A percentile compares a stretch with the other conserved stretches of the same genome.
phyloP scores from a whole-genome alignment of 352 stramenopile species.

The Peronospora farinosa region DNA sequence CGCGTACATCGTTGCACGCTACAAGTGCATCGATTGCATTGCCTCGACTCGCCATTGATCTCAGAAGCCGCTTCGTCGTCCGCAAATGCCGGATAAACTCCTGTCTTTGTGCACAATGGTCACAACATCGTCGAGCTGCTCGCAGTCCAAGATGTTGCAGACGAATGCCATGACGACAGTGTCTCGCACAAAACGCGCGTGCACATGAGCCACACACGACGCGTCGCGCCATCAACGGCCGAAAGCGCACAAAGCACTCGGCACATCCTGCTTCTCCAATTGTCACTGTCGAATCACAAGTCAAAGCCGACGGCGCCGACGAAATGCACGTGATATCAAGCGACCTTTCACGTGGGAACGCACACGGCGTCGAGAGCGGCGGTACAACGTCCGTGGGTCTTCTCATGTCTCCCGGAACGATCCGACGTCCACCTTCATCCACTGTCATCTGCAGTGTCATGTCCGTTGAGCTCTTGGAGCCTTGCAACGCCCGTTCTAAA shows the following conservation, averaged over 20 bases:
- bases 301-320: constrained; percentile 10
- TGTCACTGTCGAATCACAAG: constrained; percentile 3
- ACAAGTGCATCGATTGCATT: constrained; percentile 31
- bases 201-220: constrained; percentile 60
- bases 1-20: constrained; percentile 15
- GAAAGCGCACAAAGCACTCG: constrained; percentile 51
- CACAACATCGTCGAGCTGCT: constrained; percentile 40
- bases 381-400: constrained; percentile 7
- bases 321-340: constrained; percentile 9
- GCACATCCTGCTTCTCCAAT: constrained; percentile 34
- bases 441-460: constrained; percentile 5
- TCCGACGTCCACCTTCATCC: constrained; percentile 32
- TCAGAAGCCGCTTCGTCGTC: constrained; percentile 32
- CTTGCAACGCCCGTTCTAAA: constrained; percentile 23
- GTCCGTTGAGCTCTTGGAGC: constrained; percentile 24
- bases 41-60: constrained; percentile 25
- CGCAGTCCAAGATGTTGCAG: constrained; percentile 39
- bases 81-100: constrained; percentile 50
- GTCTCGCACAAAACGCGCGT: constrained; percentile 48
- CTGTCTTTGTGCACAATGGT: constrained; percentile 45
- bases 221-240: constrained; percentile 35
- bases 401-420: constrained; percentile 49
- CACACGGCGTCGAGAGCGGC: constrained; percentile 18
- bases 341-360: constrained; percentile 13
- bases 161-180: constrained; percentile 48